Base-by-base conservation (phyloP, 768 basidiomycete genomes). In the Lactifluus subvellereus region DNA sequence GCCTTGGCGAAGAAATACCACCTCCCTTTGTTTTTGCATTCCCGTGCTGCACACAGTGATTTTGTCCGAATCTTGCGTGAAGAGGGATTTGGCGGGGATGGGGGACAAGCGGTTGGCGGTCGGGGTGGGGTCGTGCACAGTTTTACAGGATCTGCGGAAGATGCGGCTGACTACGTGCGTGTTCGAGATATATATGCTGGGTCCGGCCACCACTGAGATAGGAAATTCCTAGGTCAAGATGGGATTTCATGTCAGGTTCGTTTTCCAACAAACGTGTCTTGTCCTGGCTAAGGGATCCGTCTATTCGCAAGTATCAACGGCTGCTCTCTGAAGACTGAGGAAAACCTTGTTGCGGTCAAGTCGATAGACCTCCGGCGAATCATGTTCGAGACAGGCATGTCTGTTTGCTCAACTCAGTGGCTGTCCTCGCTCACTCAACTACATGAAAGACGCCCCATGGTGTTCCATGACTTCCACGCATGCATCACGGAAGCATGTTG, bases 101-200 rank as follows among this genome's bases (percentile, higher is more conserved):
- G 85, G 33, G 86, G 87, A 3, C 72, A 71, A 62, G 73, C 71
- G 33, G 75, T 82, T 60, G 89, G 85, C 45, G 84, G 78, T 18
- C 78, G 77, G 22, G 86, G 89, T 4, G 91, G 90, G 1, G 91
- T 93, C 22, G 88, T 91, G 3, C 91, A 92, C 70, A 89, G 87
- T 64, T 91, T 91, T 73, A 91, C 90, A 0, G 91, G 91, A 4
- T 80, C 79, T 0, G 69, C 69, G 4, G 80, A 78, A 42, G 89
- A 94, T 70, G 82, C 80, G 14, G 68, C 71, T 8, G 89, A 92
- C 69, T 74, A 89, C 51, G 88, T 89, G 61, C 69, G 84, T 72
- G 11, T 45, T 20, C 16, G 49, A 32, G 20, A 32, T 57, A 22
- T 54, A 43, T 10, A 56, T 37, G 8, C 20, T 30, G 45, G n/a